Evolutionary conservation across 2,329 filamentous ascomycete genomes (phyloP).

Genomic region (Pseudogymnoascus sp.): DNA sequence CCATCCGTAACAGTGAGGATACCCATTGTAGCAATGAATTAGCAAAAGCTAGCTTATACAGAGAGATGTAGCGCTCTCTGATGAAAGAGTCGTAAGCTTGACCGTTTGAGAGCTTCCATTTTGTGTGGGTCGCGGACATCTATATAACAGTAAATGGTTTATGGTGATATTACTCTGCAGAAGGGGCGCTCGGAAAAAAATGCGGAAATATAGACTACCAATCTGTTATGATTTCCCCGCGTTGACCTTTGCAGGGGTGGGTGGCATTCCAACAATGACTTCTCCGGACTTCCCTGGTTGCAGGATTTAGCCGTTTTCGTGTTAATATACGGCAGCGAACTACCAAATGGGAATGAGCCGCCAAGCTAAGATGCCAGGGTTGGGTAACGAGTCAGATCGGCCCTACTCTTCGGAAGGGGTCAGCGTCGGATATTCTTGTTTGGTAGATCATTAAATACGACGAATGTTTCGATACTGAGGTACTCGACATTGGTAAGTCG

Average conservation of each 20-base stretch:
- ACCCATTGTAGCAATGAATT: neutral
- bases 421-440: too few relatives aligned
- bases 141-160: neutral
- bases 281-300: neutral
- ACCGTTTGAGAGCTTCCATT: neutral
- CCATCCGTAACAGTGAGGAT: neutral
- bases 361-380: neutral
- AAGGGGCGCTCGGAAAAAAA: neutral
- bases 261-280: neutral
- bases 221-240: neutral
- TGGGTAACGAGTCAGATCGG: neutral
- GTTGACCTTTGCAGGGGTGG: neutral
- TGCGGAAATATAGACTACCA: neutral
- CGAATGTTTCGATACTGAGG: too few relatives aligned
- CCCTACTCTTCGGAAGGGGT: neutral
- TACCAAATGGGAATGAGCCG: neutral
- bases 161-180: neutral
- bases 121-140: neutral
- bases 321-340: neutral
- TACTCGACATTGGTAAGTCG: too few relatives aligned
- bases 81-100: neutral
- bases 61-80: neutral
- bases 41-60: neutral
- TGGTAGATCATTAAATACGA: too few relatives aligned
- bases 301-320: neutral